Evolutionary conservation across 2,329 filamentous ascomycete genomes (phyloP), one percentile per base, ranked within the genome.

Genomic region (Penicillium concentricum): DNA sequence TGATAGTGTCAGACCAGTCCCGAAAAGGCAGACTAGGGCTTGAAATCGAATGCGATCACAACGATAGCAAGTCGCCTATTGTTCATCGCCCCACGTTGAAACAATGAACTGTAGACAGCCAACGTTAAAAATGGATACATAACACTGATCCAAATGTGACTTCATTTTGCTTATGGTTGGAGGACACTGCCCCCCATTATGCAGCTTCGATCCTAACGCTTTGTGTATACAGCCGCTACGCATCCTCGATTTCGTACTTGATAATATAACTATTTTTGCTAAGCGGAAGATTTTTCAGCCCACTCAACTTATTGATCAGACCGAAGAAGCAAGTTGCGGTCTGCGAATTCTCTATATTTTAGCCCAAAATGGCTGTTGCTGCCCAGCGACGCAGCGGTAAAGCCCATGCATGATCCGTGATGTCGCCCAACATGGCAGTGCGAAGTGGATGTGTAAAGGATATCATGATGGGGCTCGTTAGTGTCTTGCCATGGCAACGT

Each of bases 301-400:
- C 44, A 26, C 38, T 46, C 37, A 35, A 15, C 6, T 22, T 22
- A 15, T 16, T 35, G 53, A 46, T 48, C 39, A 49, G 20, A 42
- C 37, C 30, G 35, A 42, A 45, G n/a, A 26, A 56, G 54, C 57
- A 66, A 67, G 59, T 67, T 67, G 64, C 65, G 65, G 65, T 67
- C 65, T 67, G 65, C 51, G 44, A 61, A 44, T 30, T 60, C 54
- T 50, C 54, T 56, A 56, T 52, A 30, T 66, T 63, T 54, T 61
- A 46, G 63, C 61, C 63, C 59, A 61, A 67, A 61, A 47, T 32
- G 38, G 46, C 39, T 61, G 64, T 72, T 70, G 70, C 65, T 72
- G 70, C 70, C 70, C 70, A 72, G 69, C 64, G 67, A 61, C 58
- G 49, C 66, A 51, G 69, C 69, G 68, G 69, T 70, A 71, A 71